phyloP scores from a whole-genome alignment of 1,284 basidiomycete genomes.

The Cutaneotrichosporon dermatis region DNA sequence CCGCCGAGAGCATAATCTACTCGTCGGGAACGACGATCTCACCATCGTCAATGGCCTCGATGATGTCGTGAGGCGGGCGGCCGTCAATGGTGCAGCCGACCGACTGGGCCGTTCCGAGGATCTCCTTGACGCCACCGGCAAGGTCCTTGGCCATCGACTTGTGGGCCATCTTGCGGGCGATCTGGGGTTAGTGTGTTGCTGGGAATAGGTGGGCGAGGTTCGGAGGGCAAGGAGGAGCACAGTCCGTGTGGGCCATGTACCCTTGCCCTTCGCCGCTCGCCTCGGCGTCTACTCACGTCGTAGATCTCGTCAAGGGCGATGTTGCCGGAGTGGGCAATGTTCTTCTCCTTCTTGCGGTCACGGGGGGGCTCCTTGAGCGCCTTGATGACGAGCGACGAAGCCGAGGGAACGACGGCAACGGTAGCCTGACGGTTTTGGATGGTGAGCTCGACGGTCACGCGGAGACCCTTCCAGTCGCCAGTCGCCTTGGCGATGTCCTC shows the following conservation, averaged over 20 bases:
- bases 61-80: constrained; percentile 87
- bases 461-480: constrained; percentile 97
- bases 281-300: constrained; percentile 54
- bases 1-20: constrained; percentile 53
- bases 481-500: constrained; percentile 99
- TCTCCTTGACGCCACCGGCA: constrained; percentile 88
- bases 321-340: constrained; percentile 98
- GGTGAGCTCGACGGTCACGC: constrained; percentile 97
- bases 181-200: constrained; percentile 23
- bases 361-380: constrained; percentile 99
- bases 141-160: constrained; percentile 94
- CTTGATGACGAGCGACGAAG: constrained; percentile 95
- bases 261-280: neutral
- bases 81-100: constrained; percentile 97
- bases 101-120: constrained; percentile 83
- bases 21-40: constrained; percentile 92
- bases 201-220: neutral
- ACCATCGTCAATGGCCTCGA: constrained; percentile 92
- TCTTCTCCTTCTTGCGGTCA: constrained; percentile 99
- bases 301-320: constrained; percentile 91
- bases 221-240: neutral
- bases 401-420: constrained; percentile 95
- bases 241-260: neutral
- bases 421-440: constrained; percentile 99
- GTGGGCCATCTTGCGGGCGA: constrained; percentile 80